These are phyloP conservation scores for Trametes maxima DNA, from an alignment of 768 basidiomycete genomes.

Conservation along the genomic window DNA sequence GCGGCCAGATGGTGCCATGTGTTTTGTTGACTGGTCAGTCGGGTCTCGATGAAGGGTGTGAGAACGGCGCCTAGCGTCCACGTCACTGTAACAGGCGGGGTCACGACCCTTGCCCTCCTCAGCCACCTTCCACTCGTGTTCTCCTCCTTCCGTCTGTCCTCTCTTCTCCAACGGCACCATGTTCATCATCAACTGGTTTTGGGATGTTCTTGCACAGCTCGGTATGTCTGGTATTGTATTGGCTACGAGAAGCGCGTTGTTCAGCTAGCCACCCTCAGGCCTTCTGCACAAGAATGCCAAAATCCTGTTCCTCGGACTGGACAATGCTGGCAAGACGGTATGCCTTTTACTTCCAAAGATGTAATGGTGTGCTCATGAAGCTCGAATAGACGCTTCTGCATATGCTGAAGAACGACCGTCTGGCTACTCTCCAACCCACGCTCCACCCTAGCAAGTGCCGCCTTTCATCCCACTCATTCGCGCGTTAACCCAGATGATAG, in stretches of 20 bases:
- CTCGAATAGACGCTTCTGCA: constrained; percentile 81
- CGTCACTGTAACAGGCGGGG: constrained; percentile 18
- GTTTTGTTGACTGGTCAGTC: constrained; percentile 1
- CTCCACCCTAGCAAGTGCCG: constrained; percentile 86
- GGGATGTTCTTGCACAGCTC: constrained; percentile 91
- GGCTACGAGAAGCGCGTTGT: neutral
- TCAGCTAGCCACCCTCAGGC: constrained; percentile 46
- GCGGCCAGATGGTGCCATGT: neutral
- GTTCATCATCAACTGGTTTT: constrained; percentile 95
- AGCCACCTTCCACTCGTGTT: constrained; percentile 18
- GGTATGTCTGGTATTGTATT: constrained; percentile 52
- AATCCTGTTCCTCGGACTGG: constrained; percentile 97
- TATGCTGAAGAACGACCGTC: constrained; percentile 99
- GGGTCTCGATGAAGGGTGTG: constrained; percentile 13
- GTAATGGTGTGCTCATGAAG: neutral
- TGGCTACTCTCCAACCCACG: constrained; percentile 97
- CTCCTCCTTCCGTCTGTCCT: constrained; percentile 1
- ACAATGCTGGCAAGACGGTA: constrained; percentile 99
- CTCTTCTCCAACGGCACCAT: constrained; percentile 46
- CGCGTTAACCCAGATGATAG: constrained; percentile 44
- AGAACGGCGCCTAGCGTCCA: constrained; percentile 18
- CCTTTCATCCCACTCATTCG: constrained; percentile 11
- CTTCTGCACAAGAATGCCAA: constrained; percentile 98
- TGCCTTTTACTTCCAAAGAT: neutral
- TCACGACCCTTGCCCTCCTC: constrained; percentile 8